Base-by-base conservation (phyloP, 345 rosid species). In the Boechera divaricarpa region DNA sequence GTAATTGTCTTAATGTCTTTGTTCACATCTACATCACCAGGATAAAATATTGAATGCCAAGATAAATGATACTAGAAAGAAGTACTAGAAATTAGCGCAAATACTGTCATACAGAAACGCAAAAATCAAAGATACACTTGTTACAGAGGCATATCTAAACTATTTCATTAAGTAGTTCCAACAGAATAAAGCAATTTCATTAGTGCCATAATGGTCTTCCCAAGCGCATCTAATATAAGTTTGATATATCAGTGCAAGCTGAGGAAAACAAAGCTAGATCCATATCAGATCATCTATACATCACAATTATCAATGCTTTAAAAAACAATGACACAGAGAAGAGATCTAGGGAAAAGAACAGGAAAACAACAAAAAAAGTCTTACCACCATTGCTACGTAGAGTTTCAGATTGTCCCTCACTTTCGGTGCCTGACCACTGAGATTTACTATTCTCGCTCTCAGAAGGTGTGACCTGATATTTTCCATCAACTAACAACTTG, bases 1-100 rank as follows among this genome's bases (percentile, higher is more conserved):
- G 89, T 54, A 89, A 83, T 72, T 90, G 91, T 74, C 93, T 85
- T 79, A 85, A 71, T 62, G 96, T 85, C 85, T 85, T 91, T 55
- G 86, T 74, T 79, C 81, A 62, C 63, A 45, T 88, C 95, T 75
- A 57, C 88, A 58, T 76, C 60, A 47, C 61, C 54, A 55, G 59
- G 70, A 76, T 71, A 21, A 54, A 35, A 86, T 83, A 77, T 59
- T 68, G 33, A 74, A 76, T 26, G 70, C 16, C n/a, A 59, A 65
- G 29, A 33, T 63, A 49, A 66, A 33, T 31, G 75, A 62, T 54
- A 8, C 31, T 24, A 42, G 56, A 73, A 49, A 73, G 7, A 39
- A 51, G 8, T 31, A 42, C 36, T 8, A 63, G 3, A 69, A 47
- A 61, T 52, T 24, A 60, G 69, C n/a, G 21, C 15, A 56, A 45